Base-by-base conservation (phyloP, 1,139 yeast genomes). In the Blastobotrys capitulatus region DNA sequence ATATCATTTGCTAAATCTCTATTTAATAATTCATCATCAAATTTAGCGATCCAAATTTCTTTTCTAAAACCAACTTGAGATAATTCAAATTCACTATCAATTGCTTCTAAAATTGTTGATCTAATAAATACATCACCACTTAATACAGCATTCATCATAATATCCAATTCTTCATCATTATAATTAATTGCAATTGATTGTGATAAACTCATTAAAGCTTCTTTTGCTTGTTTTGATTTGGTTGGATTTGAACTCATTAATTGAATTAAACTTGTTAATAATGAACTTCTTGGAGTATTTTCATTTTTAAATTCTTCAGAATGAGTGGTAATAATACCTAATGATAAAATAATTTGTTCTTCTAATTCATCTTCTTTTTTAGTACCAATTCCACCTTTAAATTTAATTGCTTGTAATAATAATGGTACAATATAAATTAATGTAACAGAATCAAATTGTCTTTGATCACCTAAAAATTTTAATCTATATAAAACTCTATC, bases 11-110 rank as follows among this genome's bases (percentile, higher is more conserved):
- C 96, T 31, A 84, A 61, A 40, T 80, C 83, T 15, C 82, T 76
- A 52, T 82, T 80, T 22, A 74, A 70, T 15, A 73, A 75, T 50
- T 84, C 89, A 44, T 80, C 82, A 62, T 89, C 96, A 63, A 84
- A 89, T 52, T 79, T 76, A 18, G 86, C 77, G 52, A 94, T 82
- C 81, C 86, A 90, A 31, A 92, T 68, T 64, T 90, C 95, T 51
- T 75, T 79, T 26, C 83, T 74, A 52, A 46, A 51, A 60, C 77
- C 79, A 62, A 79, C 59, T 41, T 71, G 74, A 0, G 79, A 75
- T n/a, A 92, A 69, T 54, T 89, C 96, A 58, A 89, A 84, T 61
- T 92, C 97, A 47, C 87, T 79, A 63, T 92, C 97, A 42, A 94
- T 66, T 9, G 83, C 83, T 65, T 92, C 97, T 55, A 94, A 73